Evolutionary conservation across 257 asterid genomes (phyloP).

Genomic region (Anisodus acutangulus): DNA sequence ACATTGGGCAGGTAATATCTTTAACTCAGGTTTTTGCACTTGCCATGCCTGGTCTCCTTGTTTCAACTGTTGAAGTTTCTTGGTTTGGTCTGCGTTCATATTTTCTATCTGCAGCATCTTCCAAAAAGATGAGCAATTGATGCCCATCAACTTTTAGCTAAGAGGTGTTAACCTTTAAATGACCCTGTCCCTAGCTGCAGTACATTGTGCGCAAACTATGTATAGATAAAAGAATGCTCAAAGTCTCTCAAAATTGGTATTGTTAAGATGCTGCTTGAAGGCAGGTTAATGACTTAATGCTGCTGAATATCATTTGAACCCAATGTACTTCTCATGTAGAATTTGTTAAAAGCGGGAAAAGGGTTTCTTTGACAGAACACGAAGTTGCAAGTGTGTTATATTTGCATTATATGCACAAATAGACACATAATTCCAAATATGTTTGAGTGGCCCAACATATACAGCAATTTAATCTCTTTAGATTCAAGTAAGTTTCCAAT

Average conservation of each 20-base stretch:
- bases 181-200: conserved; percentile 70
- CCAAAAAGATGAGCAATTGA: conserved; percentile 3
- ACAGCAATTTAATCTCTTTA: background rate
- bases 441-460: conserved; percentile 6
- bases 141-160: conserved; percentile 5
- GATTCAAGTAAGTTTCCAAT: background rate
- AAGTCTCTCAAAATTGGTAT: conserved; percentile 18
- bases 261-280: conserved; percentile 20
- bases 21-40: conserved; percentile 21
- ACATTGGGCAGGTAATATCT: conserved; percentile 63
- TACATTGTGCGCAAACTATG: conserved; percentile 28
- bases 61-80: conserved; percentile 10
- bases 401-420: conserved; percentile 1
- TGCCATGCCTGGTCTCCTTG: conserved; percentile 14
- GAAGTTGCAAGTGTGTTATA: conserved; percentile 19
- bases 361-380: conserved; percentile 9
- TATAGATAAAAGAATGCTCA: conserved; percentile 13
- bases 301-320: background rate
- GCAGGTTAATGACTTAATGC: conserved; percentile 6
- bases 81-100: conserved; percentile 2
- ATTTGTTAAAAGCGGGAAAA: background rate
- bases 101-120: conserved; percentile 11
- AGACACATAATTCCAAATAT: background rate
- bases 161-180: conserved; percentile 22
- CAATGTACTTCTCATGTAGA: background rate